Evolutionary conservation across 768 basidiomycete species (phyloP).

Genomic region (Kwoniella sp.): DNA sequence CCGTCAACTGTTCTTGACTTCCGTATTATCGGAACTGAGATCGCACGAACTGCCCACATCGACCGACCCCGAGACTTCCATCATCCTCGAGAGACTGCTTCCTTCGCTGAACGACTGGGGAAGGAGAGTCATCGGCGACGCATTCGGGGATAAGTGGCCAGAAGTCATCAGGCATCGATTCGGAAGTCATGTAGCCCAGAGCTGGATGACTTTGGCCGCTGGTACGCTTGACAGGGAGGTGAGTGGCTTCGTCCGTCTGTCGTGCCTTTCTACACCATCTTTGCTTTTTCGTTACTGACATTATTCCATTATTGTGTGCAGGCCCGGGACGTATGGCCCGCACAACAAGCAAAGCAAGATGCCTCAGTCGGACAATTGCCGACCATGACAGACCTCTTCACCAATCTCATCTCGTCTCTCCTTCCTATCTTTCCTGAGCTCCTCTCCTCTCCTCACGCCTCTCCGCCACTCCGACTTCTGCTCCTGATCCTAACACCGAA

Average conservation of each 20-base stretch:
- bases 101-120: conserved; percentile 96
- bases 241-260: neutral
- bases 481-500: conserved; percentile 73
- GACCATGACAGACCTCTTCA: conserved; percentile 55
- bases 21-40: conserved; percentile 80
- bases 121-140: conserved; percentile 85
- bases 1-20: conserved; percentile 73
- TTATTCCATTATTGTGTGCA: neutral
- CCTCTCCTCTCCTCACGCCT: conserved; percentile 83
- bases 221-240: conserved; percentile 59
- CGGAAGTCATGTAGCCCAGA: conserved; percentile 94
- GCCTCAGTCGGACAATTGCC: conserved; percentile 40
- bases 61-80: conserved; percentile 91
- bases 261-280: neutral
- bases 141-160: conserved; percentile 82
- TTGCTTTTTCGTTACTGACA: conserved; percentile 24
- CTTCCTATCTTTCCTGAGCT: conserved; percentile 66
- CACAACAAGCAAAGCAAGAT: conserved; percentile 56
- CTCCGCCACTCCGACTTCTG: conserved; percentile 82
- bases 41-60: conserved; percentile 86
- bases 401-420: conserved; percentile 54
- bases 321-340: conserved; percentile 44
- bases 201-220: conserved; percentile 65
- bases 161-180: conserved; percentile 69
- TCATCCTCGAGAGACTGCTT: conserved; percentile 82